Evolutionary conservation across 257 asterid genomes (phyloP), one percentile per base, ranked within the genome.

Genomic region (Lycium barbarum): DNA sequence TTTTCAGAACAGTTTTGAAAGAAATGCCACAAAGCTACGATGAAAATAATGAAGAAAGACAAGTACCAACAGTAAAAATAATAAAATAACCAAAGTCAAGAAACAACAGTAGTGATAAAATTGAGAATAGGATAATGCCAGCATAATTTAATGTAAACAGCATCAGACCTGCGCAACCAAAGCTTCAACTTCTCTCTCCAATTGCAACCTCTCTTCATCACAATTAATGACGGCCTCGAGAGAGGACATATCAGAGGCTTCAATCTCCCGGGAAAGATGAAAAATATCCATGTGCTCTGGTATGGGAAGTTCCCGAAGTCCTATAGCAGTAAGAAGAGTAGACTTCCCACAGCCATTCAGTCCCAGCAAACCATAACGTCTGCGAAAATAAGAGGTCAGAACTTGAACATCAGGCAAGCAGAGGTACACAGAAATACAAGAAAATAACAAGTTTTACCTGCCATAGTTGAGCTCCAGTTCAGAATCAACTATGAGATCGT

Each of bases 391-490:
- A 51, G 68, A 84, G 12, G 79, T 83, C 63, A 67, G 49, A 63
- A 83, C 63, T 55, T 49, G 7, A 67, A 51, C 26, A 49, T 33
- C 47, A 83, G 7, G 6, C 43, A 15, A 49, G 51, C 61, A 14
- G 45, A 43, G 66, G 58, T 33, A 51, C 67, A 14, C 35, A 66
- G 22, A 20, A 11, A n/a, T 11, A 62, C 20, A 13, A 14, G 38
- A 54, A 55, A 26, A 67, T 65, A 67, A 70, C 18, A 84, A 12
- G 47, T 40, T 88, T 40, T 88, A 93, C 96, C 97, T 88, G 78
- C 97, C 97, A 73, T 91, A 93, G 87, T 93, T 93, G 79, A 93
- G 96, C 85, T 93, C 96, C 86, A 93, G 88, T 65, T 91, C 96
- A 72, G 97, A 86, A 87, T 92, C 97, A 83, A 92, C 96, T 10